phyloP scores from a whole-genome alignment of 768 basidiomycete genomes.

The Boletellus ananiceps region DNA sequence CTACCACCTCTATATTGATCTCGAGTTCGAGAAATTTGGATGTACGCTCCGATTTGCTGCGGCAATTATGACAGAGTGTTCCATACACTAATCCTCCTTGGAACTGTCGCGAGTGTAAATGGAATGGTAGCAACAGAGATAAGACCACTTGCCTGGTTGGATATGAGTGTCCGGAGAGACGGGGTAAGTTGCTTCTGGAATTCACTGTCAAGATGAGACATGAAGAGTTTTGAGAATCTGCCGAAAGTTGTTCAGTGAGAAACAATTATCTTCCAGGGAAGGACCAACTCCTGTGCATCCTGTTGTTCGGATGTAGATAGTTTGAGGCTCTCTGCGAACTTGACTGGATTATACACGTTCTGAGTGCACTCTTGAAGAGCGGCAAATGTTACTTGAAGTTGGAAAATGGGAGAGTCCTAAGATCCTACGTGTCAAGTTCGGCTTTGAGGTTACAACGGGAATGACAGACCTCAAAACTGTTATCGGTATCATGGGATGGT shows the following conservation, averaged over 20 bases:
- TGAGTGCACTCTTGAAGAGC: constrained; percentile 73
- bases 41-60: constrained; percentile 59
- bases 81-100: constrained; percentile 81
- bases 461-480: constrained; percentile 39
- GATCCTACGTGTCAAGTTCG: background rate
- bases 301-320: constrained; percentile 85
- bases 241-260: constrained; percentile 4
- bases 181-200: constrained; percentile 76
- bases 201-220: constrained; percentile 82
- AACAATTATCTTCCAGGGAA: background rate
- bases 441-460: background rate
- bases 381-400: constrained; percentile 77
- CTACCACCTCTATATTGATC: constrained; percentile 66
- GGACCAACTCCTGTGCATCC: constrained; percentile 88
- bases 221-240: constrained; percentile 93
- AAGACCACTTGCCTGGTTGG: constrained; percentile 53
- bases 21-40: constrained; percentile 87
- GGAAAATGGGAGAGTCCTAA: constrained; percentile 75
- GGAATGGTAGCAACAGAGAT: background rate
- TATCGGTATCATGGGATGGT: constrained; percentile 47
- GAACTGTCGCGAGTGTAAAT: constrained; percentile 49
- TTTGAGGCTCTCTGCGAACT: constrained; percentile 80
- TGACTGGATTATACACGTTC: constrained; percentile 75
- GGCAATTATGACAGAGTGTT: constrained; percentile 72
- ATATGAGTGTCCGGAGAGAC: constrained; percentile 61